Evolutionary conservation across 2,329 filamentous ascomycete genomes (phyloP).

Genomic region (Xylaria sp.): DNA sequence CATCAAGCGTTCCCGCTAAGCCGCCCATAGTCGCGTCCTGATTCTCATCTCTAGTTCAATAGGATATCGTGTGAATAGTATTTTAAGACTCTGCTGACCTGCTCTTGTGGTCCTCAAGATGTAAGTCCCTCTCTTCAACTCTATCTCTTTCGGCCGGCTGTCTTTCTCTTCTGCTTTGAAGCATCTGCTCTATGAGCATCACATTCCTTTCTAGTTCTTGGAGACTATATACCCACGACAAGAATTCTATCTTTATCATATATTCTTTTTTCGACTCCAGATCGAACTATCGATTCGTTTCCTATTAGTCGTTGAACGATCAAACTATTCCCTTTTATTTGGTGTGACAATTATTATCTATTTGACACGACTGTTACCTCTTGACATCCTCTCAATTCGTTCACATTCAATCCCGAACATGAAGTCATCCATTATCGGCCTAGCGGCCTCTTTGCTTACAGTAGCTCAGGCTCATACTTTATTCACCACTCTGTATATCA

Average conservation of each 20-base stretch:
- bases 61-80: conserved; percentile 16
- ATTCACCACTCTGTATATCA: conserved; percentile 70
- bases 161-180: conserved; percentile 12
- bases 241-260: not conserved
- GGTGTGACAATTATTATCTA: too few species aligned
- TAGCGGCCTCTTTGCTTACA: conserved; percentile 37
- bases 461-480: conserved; percentile 62
- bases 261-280: conserved; percentile 28
- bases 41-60: conserved; percentile 15
- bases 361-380: not conserved
- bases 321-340: not conserved
- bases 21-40: conserved; percentile 6
- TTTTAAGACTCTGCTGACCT: conserved; percentile 11
- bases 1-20: conserved; percentile 26
- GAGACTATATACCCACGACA: conserved; percentile 7
- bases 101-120: conserved; percentile 7
- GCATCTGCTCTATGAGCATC: conserved; percentile 22
- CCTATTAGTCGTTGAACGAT: conserved; percentile 17
- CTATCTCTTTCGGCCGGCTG: conserved; percentile 4
- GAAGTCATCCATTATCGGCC: conserved; percentile 47
- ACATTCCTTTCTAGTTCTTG: conserved; percentile 23
- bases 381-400: not conserved
- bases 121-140: not conserved
- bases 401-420: conserved; percentile 37
- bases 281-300: conserved; percentile 24